Evolutionary conservation across 495 filamentous ascomycete genomes (phyloP), one percentile per base, ranked within the genome.

Genomic region (Xylaria cubensis): DNA sequence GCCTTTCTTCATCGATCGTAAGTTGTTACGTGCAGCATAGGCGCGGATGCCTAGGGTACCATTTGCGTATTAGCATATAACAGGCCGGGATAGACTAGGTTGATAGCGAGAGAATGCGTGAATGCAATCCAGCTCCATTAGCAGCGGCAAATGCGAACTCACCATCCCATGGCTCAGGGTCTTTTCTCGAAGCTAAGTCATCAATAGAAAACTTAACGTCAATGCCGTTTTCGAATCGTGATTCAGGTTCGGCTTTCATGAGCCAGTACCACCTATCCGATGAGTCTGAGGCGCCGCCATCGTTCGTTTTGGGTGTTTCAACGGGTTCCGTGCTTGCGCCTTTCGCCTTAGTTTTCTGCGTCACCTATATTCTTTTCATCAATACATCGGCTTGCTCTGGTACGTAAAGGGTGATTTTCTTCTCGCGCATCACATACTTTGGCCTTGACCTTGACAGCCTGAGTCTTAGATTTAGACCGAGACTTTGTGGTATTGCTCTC

Each of bases 131-230:
- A 76, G 32, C 68, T 64, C 34, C 65, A 26, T 67, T 44, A 24
- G 21, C 24, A 67, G 34, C 36, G 32, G 39, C 26, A 73, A 61
- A 65, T 58, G 8, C 58, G 70, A 70, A 72, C 79, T 79, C 81
- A 88, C 94, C 95, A 82, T 97, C 92, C 96, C 96, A 99, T 3
- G 92, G 89, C 74, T 97, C 95, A 0, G 95, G 94, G 72, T 86
- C 84, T 32, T 82, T 89, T 70, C 87, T 88, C 8, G 87, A 87
- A 19, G 86, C 85, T 32, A 99, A 82, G 78, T 99, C 95, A 77
- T 98, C 95, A 74, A 99, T 98, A 6, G 94, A 97, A 83, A 98
- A 99, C 73, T 89, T 92, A 48, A 97, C 93, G 76, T 97, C 92
- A 64, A 91, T 84, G 19, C 94, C 93, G 63, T 94, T 97, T 78